phyloP scores from a whole-genome alignment of 352 stramenopile species.

The Phytopythium boreale region DNA sequence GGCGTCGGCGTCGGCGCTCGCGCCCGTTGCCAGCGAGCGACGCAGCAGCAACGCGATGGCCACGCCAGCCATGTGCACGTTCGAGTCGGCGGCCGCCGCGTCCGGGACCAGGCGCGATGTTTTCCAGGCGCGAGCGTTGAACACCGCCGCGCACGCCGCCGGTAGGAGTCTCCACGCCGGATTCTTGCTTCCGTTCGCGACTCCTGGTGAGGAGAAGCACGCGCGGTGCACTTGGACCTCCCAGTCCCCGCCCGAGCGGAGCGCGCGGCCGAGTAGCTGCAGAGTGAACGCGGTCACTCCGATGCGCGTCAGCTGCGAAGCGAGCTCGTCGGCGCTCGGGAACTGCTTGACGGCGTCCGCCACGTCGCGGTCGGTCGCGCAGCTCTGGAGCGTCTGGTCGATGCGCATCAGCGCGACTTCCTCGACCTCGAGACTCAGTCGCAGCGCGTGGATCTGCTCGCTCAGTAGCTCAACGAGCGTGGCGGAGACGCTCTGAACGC shows the following conservation, averaged over 20 bases:
- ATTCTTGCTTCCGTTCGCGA: neutral
- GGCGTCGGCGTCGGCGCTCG: neutral
- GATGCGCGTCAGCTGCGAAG: conserved; percentile 1
- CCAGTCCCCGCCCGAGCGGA: neutral
- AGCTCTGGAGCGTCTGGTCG: conserved; percentile 9
- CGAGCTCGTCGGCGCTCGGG: neutral
- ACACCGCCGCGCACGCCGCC: neutral
- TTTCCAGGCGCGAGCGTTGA: conserved; percentile 7
- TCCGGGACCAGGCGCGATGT: conserved; percentile 31
- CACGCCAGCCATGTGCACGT: conserved; percentile 42
- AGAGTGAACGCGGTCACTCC: neutral
- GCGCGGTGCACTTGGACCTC: neutral
- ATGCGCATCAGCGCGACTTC: conserved; percentile 19
- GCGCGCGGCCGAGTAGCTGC: neutral
- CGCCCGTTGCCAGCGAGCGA: neutral
- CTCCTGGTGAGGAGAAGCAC: neutral
- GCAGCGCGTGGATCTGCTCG: conserved; percentile 17
- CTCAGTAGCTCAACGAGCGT: conserved; percentile 21
- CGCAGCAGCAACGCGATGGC: conserved; percentile 33
- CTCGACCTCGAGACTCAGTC: conserved; percentile 24
- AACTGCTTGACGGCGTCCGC: neutral
- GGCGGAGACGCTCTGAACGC: conserved; percentile 13
- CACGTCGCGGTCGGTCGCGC: neutral
- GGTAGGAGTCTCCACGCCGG: neutral
- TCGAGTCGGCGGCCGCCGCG: conserved; percentile 43